Conservation (phyloP, 495 filamentous ascomycete species). For the Neurospora terricola region DNA sequence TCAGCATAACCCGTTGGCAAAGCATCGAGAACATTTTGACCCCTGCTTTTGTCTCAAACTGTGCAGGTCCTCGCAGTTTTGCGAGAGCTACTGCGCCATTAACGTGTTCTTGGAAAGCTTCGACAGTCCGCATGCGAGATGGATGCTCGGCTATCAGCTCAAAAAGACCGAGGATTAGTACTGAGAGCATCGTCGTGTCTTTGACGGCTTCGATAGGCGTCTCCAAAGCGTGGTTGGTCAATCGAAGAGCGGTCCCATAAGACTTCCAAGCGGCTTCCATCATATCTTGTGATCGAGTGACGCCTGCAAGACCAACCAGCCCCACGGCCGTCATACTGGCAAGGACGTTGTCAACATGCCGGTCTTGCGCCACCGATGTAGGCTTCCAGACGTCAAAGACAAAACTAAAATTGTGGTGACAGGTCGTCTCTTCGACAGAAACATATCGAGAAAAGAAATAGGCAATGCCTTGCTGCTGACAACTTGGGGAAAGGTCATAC, state of each 20-base stretch:
- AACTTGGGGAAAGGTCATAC: conserved; percentile 22
- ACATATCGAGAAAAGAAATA: conserved; percentile 34
- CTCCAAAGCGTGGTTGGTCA: conserved; percentile 44
- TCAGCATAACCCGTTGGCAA: conserved; percentile 34
- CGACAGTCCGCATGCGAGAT: conserved; percentile 31
- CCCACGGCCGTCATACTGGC: conserved; percentile 41
- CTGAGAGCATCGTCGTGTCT: conserved; percentile 52
- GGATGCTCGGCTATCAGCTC: conserved; percentile 42
- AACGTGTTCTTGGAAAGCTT: conserved; percentile 51
- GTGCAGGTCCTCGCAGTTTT: conserved; percentile 43
- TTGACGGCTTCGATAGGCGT: conserved; percentile 45
- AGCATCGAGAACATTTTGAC: conserved; percentile 49
- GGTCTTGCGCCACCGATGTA: conserved; percentile 8
- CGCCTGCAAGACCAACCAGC: conserved; percentile 35
- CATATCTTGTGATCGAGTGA: conserved; percentile 26
- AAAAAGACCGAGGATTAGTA: conserved; percentile 51
- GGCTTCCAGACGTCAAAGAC: conserved; percentile 31
- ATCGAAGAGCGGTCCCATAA: conserved; percentile 35
- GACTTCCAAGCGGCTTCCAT: conserved; percentile 37
- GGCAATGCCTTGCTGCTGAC: conserved; percentile 27
- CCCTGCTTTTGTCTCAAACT: conserved; percentile 46
- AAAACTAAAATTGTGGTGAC: conserved; percentile 33
- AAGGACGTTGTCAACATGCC: conserved; percentile 25
- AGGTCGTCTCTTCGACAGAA: conserved; percentile 22
- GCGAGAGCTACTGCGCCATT: conserved; percentile 48